These are phyloP conservation scores for Coccomyxa subellipsoidea DNA, from an alignment of 163 green algal species.

Conservation along the genomic window DNA sequence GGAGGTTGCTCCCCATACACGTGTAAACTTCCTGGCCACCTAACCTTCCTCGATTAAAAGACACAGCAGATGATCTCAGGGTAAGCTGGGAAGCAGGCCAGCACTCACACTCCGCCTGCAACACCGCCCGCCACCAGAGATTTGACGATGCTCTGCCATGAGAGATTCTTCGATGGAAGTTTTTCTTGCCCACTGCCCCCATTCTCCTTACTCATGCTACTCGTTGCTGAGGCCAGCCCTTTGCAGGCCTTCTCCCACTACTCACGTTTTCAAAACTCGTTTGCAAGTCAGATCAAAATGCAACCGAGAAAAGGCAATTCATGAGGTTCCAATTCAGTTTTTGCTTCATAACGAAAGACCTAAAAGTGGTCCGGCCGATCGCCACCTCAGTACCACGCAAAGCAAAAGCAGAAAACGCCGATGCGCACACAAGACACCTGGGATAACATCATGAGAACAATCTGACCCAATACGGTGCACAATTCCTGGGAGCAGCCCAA, in stretches of 20 bases:
- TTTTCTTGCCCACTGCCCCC: neutral
- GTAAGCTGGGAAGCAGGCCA: neutral
- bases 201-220: constrained; percentile 8
- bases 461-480: too few relatives aligned
- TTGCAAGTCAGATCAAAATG: neutral
- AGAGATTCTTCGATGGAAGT: constrained; percentile 21
- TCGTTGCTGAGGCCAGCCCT: neutral
- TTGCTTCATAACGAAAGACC: neutral
- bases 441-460: neutral
- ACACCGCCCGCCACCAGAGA: constrained; percentile 84
- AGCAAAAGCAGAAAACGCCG: too few relatives aligned
- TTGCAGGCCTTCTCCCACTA: neutral
- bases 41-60: too few relatives aligned
- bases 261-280: neutral
- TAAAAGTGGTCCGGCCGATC: neutral
- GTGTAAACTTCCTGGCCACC: too few relatives aligned
- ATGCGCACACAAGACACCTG: neutral
- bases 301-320: neutral
- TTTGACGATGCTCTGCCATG: constrained; percentile 67
- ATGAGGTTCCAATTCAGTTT: neutral
- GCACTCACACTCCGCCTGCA: constrained; percentile 89
- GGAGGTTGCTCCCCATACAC: too few relatives aligned
- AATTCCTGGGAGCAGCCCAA: neutral
- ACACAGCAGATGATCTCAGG: too few relatives aligned
- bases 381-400: neutral